phyloP scores from a whole-genome alignment of 2,329 filamentous ascomycete genomes.

The Microcyclosporella mali region DNA sequence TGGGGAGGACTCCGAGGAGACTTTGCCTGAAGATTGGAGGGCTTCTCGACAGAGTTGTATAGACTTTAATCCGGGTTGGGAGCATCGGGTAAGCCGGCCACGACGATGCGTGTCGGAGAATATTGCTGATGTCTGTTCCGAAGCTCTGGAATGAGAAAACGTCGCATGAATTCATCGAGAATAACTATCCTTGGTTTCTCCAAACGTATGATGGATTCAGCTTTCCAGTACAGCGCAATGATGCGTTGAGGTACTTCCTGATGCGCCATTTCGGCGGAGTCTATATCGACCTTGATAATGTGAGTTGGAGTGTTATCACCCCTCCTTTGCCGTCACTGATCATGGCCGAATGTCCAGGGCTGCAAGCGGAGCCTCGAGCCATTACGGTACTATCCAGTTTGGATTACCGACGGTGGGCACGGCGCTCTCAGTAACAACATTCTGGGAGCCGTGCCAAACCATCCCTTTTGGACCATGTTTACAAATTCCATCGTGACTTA shows the following conservation, averaged over 20 bases:
- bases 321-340: too few relatives aligned
- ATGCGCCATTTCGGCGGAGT: slow-evolving; percentile 68
- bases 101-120: too few relatives aligned
- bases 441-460: slow-evolving; percentile 5
- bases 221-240: slow-evolving; percentile 70
- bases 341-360: too few relatives aligned
- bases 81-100: slow-evolving; percentile 3
- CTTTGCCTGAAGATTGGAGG: background rate
- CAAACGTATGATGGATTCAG: slow-evolving; percentile 65
- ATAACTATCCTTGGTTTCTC: slow-evolving; percentile 20
- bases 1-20: background rate
- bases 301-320: too few relatives aligned
- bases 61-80: slow-evolving; percentile 5
- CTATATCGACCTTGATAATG: slow-evolving; percentile 67
- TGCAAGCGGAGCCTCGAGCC: slow-evolving; percentile 58
- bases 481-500: slow-evolving; percentile 3
- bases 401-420: slow-evolving; percentile 37
- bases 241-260: slow-evolving; percentile 68
- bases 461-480: slow-evolving; percentile 6
- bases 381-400: slow-evolving; percentile 60
- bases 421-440: slow-evolving; percentile 8
- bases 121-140: background rate
- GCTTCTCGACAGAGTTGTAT: slow-evolving; percentile 3
- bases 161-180: slow-evolving; percentile 12
- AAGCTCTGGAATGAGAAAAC: slow-evolving; percentile 13